Conservation (phyloP, 2,329 filamentous ascomycete species). For the Stylonectria norvegica region DNA sequence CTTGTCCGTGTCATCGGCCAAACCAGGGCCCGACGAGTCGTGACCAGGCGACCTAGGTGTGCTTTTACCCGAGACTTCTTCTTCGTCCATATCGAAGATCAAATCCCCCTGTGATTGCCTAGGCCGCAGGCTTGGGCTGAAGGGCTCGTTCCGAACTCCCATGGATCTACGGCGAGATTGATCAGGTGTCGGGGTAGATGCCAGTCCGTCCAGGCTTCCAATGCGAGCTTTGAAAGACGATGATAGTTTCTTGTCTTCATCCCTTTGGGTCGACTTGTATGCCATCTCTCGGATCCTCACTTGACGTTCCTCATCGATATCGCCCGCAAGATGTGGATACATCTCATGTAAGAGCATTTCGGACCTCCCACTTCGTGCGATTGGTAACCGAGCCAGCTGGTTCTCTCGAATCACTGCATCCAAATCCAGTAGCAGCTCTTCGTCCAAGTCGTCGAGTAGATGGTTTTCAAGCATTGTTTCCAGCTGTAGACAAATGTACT, state of each 20-base stretch:
- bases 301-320: conserved; percentile 66
- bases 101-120: conserved; percentile 70
- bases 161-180: conserved; percentile 47
- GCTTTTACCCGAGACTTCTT: conserved; percentile 39
- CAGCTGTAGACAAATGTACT: conserved; percentile 88
- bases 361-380: conserved; percentile 71
- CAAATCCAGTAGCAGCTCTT: conserved; percentile 75
- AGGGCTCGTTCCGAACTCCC: conserved; percentile 49
- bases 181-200: conserved; percentile 39
- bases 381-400: conserved; percentile 73
- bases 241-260: conserved; percentile 61
- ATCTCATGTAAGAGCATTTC: conserved; percentile 63
- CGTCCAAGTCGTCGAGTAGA: conserved; percentile 79
- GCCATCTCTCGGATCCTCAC: conserved; percentile 73
- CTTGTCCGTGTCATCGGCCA: conserved; percentile 25
- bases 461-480: conserved; percentile 91
- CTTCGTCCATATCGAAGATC: conserved; percentile 94
- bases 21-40: conserved; percentile 15
- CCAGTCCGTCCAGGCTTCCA: conserved; percentile 63
- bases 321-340: conserved; percentile 59
- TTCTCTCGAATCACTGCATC: conserved; percentile 78
- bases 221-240: conserved; percentile 59
- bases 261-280: conserved; percentile 59
- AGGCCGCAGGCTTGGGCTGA: conserved; percentile 65
- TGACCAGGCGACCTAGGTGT: conserved; percentile 29